Evolutionary conservation across 75 land plant genomes (phyloP).

Genomic region (Picea glauca): DNA sequence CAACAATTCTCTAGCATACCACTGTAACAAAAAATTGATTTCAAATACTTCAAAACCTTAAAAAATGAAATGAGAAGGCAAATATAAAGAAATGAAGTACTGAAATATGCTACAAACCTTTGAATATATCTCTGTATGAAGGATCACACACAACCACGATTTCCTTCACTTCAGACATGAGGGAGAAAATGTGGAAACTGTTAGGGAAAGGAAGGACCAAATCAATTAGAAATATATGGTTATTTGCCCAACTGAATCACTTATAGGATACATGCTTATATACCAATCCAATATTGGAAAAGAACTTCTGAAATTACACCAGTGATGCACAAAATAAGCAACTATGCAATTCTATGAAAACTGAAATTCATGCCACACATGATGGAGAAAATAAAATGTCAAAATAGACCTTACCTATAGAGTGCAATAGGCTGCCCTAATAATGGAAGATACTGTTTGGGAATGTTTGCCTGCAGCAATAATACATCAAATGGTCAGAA

Average conservation of each 20-base stretch:
- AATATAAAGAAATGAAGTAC: background rate
- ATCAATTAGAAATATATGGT: background rate
- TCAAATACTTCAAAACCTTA: background rate
- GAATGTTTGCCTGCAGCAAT: constrained; percentile 80
- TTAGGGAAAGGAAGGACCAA: constrained; percentile 9
- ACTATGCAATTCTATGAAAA: background rate
- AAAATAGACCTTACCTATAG: constrained; percentile 59
- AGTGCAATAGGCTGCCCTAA: constrained; percentile 92
- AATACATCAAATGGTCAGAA: background rate
- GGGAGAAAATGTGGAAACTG: constrained; percentile 87
- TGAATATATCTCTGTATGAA: constrained; percentile 83
- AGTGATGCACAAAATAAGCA: background rate
- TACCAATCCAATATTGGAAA: background rate
- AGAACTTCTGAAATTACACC: background rate
- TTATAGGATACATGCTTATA: background rate
- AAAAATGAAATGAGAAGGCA: background rate
- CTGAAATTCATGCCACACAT: background rate
- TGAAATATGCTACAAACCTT: constrained; percentile 49
- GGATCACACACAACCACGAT: constrained; percentile 98
- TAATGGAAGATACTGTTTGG: constrained; percentile 97
- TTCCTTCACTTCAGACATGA: constrained; percentile 80
- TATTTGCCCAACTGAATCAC: background rate
- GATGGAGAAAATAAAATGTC: background rate
- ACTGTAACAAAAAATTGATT: background rate
- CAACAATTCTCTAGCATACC: background rate